These are phyloP conservation scores for Dactylellina drechsleri DNA, from an alignment of 2,329 filamentous ascomycete species.

Conservation along the genomic window DNA sequence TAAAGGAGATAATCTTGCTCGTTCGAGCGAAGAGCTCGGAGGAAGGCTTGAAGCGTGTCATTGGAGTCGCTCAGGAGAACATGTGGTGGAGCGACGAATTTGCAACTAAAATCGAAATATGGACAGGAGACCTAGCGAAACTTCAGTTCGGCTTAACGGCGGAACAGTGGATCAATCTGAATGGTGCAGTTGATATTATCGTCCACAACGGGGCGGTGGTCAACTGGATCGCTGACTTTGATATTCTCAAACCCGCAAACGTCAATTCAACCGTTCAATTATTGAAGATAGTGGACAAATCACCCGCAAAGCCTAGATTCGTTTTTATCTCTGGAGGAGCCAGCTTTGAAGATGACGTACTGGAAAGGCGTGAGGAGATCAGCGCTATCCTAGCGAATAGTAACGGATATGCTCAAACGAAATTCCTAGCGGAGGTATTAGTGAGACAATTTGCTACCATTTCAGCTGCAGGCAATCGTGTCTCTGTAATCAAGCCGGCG, in stretches of 20 bases:
- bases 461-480: constrained; percentile 5
- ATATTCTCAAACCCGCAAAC: constrained; percentile 55
- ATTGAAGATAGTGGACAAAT: constrained; percentile 46
- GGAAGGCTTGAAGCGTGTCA: constrained; percentile 43
- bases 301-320: constrained; percentile 49
- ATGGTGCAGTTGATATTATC: constrained; percentile 55
- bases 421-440: constrained; percentile 36
- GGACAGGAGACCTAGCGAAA: constrained; percentile 53
- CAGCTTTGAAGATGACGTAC: constrained; percentile 10
- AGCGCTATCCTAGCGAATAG: constrained; percentile 12
- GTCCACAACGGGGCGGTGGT: constrained; percentile 59
- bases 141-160: constrained; percentile 38
- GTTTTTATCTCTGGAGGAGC: constrained; percentile 59
- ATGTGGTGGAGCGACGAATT: constrained; percentile 57
- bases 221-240: constrained; percentile 54
- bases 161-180: constrained; percentile 56
- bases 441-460: constrained; percentile 21
- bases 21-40: constrained; percentile 51
- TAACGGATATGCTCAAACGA: constrained; percentile 45
- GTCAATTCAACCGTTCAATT: constrained; percentile 57
- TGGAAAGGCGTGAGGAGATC: constrained; percentile 25
- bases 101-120: constrained; percentile 51
- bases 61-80: constrained; percentile 38
- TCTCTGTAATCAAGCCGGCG: constrained; percentile 56
- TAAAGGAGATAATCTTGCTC: constrained; percentile 56